phyloP scores from a whole-genome alignment of 2,329 filamentous ascomycete species.

The Colletotrichum somersetense region DNA sequence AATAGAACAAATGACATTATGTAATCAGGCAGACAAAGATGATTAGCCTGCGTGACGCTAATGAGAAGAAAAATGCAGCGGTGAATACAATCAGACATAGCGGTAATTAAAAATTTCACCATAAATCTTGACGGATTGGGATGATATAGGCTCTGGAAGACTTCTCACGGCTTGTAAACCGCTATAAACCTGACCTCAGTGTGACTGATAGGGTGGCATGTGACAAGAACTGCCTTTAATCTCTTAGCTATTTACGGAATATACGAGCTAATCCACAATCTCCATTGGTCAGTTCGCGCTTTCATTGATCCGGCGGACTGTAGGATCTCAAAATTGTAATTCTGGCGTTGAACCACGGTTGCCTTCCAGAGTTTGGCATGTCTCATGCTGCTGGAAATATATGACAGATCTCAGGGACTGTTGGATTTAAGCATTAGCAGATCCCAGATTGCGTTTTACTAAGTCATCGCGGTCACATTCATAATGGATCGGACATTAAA shows the following conservation, averaged over 20 bases:
- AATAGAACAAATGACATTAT: no score
- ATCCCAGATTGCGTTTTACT: background rate
- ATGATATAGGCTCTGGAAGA: background rate
- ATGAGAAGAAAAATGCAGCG: background rate
- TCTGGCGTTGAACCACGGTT: background rate
- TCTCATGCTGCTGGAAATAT: background rate
- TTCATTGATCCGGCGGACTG: background rate
- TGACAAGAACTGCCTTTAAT: background rate
- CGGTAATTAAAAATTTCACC: fast-evolving
- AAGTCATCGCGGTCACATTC: background rate
- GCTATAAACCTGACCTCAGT: background rate
- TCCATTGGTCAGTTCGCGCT: background rate
- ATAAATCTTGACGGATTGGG: background rate
- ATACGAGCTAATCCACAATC: background rate
- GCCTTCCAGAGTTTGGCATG: background rate
- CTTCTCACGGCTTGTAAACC: background rate
- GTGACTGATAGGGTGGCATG: background rate
- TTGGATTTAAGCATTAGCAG: background rate
- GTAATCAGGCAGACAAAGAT: background rate
- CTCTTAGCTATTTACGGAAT: background rate
- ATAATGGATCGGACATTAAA: background rate
- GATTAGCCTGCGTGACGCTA: fast-evolving
- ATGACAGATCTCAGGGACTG: background rate
- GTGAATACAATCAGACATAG: no score
- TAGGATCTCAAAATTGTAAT: background rate